Conservation (phyloP, 768 basidiomycete species). For the Sporobolomyces phaffii region DNA sequence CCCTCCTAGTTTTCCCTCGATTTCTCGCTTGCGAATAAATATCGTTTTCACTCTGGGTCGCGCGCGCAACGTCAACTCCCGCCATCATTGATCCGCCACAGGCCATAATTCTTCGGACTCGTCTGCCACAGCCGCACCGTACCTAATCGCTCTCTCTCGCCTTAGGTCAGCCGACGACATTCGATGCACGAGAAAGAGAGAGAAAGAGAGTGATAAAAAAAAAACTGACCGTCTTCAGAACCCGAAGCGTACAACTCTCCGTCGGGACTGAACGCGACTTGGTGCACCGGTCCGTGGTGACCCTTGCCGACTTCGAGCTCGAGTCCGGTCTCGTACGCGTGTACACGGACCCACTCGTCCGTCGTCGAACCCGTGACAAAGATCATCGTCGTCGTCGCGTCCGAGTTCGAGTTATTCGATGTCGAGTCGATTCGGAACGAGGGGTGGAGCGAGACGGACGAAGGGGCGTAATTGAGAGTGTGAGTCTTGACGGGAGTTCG, state of each 20-base stretch:
- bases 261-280: slow-evolving; percentile 61
- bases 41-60: no score
- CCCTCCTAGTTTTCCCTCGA: no score
- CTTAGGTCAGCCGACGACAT: background rate
- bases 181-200: background rate
- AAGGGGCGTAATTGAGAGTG: slow-evolving; percentile 75
- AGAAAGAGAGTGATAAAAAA: background rate
- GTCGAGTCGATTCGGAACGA: no score
- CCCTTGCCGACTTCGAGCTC: slow-evolving; percentile 89
- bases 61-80: no score
- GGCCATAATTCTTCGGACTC: slow-evolving; percentile 73
- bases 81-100: slow-evolving; percentile 52
- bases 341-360: slow-evolving; percentile 95
- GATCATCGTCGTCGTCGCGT: no score
- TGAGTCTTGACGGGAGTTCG: slow-evolving; percentile 52
- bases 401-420: slow-evolving; percentile 62
- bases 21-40: no score
- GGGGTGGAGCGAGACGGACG: slow-evolving; percentile 92
- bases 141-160: slow-evolving; percentile 51
- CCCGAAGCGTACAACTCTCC: slow-evolving; percentile 97
- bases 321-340: slow-evolving; percentile 73
- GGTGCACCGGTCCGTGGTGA: slow-evolving; percentile 95
- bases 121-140: slow-evolving; percentile 97
- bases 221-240: slow-evolving; percentile 60
- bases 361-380: slow-evolving; percentile 83